phyloP scores from a whole-genome alignment of 805 yeast species.

The Debaryomyces tyrocola region DNA sequence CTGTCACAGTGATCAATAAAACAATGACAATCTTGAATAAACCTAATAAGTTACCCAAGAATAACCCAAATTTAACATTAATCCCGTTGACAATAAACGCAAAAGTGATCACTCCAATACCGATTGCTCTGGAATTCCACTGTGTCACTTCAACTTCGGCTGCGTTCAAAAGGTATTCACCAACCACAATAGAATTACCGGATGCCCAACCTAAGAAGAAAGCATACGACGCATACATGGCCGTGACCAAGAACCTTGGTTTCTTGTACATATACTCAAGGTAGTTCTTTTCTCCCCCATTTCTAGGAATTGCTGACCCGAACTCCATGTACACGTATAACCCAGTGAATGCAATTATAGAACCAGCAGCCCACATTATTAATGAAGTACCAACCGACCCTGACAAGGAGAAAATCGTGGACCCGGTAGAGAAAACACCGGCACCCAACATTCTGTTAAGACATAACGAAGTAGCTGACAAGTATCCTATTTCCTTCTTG shows the following conservation, averaged over 20 bases:
- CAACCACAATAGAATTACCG: slow-evolving; percentile 78
- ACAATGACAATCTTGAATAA: slow-evolving; percentile 72
- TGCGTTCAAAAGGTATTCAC: slow-evolving; percentile 73
- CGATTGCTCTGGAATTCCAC: slow-evolving; percentile 80
- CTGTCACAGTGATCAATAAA: slow-evolving; percentile 67
- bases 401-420: slow-evolving; percentile 54
- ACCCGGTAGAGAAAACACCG: slow-evolving; percentile 69
- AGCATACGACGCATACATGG: slow-evolving; percentile 63
- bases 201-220: slow-evolving; percentile 85
- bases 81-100: slow-evolving; percentile 63
- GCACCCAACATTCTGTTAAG: slow-evolving; percentile 74
- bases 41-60: slow-evolving; percentile 64
- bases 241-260: slow-evolving; percentile 68
- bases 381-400: slow-evolving; percentile 75
- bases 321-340: slow-evolving; percentile 76
- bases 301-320: slow-evolving; percentile 73
- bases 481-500: slow-evolving; percentile 43
- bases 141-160: slow-evolving; percentile 65
- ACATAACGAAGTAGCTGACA: slow-evolving; percentile 50
- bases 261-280: slow-evolving; percentile 67
- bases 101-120: slow-evolving; percentile 70
- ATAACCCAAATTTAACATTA: slow-evolving; percentile 64
- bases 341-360: slow-evolving; percentile 57
- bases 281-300: slow-evolving; percentile 86
- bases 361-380: slow-evolving; percentile 74